Base-by-base conservation (phyloP, 1,139 yeast species). In the Sugiyamaella neomexicana region DNA sequence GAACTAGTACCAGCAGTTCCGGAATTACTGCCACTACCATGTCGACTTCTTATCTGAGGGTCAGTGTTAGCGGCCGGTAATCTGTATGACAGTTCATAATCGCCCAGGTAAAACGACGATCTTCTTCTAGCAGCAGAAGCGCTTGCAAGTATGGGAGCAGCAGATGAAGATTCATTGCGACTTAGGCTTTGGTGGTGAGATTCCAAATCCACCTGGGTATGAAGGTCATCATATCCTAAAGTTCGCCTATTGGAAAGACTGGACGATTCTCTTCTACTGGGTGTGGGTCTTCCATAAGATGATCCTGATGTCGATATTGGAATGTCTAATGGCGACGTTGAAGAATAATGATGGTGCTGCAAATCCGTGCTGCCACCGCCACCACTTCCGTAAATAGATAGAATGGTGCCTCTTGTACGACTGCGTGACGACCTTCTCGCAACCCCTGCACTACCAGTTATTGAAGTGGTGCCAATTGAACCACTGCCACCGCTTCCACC, bases 181-280 rank as follows among this genome's bases (percentile, higher is more conserved):
- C 44, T 54, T 8, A 55, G 39, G 16, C 60, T 53, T 7, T 60
- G 62, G 27, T 55, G 62, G 17, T 55, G 62, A 9, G 60, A 43
- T 17, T 55, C 60, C n/a, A 54, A 45, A 44, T 55, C 61, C 5
- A 55, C 47, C n/a, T 36, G 48, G 10, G 55, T 57, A 20, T 58
- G 63, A 59, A 61, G 53, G 27, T 60, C 65, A n/a, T 55, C 55
- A 39, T 57, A 59, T 1, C 63, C 65, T 15, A 57, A 23, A 2
- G 61, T 58, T 15, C 56, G 55, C 20, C 61, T 40, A 41, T 58
- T 60, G 13, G 58, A 52, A 17, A 58, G 43, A 36, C 62, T 59
- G 34, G 55, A 31, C 2, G 62, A 59, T 45, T 60, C 64, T 6
- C 59, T 54, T 10, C 60, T 47, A 10, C 27, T 37, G 17, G 44